phyloP scores from a whole-genome alignment of 331 rosid species.

The Stylosanthes scabra region DNA sequence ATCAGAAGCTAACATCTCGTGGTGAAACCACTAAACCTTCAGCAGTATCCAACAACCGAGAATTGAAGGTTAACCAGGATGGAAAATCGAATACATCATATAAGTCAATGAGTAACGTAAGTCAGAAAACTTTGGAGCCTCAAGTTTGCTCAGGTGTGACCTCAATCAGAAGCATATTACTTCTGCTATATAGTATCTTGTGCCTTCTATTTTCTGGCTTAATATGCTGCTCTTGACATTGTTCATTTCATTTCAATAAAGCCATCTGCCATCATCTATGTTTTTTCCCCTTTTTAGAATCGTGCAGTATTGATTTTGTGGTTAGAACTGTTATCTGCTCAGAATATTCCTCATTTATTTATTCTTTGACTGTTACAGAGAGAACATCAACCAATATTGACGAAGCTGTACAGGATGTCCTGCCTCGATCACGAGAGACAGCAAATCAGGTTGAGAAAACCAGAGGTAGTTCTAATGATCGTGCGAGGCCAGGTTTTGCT shows the following conservation, averaged over 20 bases:
- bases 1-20: conserved; percentile 63
- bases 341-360: conserved; percentile 43
- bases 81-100: conserved; percentile 57
- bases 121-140: conserved; percentile 64
- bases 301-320: conserved; percentile 42
- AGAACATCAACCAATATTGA: conserved; percentile 48
- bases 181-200: conserved; percentile 15
- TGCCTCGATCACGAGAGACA: conserved; percentile 56
- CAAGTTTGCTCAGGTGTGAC: conserved; percentile 70
- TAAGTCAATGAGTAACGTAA: conserved; percentile 57
- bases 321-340: conserved; percentile 44
- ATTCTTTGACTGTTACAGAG: conserved; percentile 50
- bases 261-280: conserved; percentile 7
- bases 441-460: conserved; percentile 62
- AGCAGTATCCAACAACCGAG: conserved; percentile 59
- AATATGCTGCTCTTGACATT: conserved; percentile 32
- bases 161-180: conserved; percentile 27
- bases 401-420: conserved; percentile 57
- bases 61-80: conserved; percentile 63
- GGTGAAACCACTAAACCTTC: conserved; percentile 64
- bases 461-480: conserved; percentile 53
- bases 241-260: conserved; percentile 28
- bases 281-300: conserved; percentile 43
- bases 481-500: conserved; percentile 44
- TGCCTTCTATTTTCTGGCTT: conserved; percentile 14